phyloP scores from a whole-genome alignment of 2,329 filamentous ascomycete species.

The Calonectria hongkongensis region DNA sequence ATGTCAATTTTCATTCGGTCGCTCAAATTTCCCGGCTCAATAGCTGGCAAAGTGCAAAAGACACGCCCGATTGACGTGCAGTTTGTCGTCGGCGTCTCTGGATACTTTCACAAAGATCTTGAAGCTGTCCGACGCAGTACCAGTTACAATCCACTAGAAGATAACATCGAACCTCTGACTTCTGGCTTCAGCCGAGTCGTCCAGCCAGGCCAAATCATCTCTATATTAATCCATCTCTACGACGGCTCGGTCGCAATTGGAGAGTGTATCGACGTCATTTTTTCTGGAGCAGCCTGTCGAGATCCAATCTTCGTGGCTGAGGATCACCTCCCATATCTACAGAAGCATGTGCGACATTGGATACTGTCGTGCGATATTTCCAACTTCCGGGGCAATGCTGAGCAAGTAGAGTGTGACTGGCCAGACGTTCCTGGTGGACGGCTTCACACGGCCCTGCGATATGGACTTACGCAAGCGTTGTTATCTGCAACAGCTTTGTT shows the following conservation, averaged over 20 bases:
- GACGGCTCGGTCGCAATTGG: not conserved
- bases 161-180: not conserved
- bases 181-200: not conserved
- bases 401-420: not conserved
- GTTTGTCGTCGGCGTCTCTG: conserved; percentile 4
- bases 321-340: not conserved
- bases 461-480: not conserved
- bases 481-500: not conserved
- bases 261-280: conserved; percentile 6
- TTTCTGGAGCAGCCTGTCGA: not conserved
- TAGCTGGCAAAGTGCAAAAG: not conserved
- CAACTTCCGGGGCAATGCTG: not conserved
- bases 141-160: not conserved
- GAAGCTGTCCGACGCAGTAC: not conserved
- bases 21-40: not conserved
- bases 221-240: not conserved
- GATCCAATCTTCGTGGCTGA: conserved; percentile 4
- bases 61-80: not conserved
- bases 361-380: not conserved
- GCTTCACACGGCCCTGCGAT: conserved; percentile 1
- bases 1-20: not conserved
- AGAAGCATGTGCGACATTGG: conserved; percentile 1
- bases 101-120: conserved; percentile 10
- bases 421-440: not conserved
- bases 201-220: conserved; percentile 1